Evolutionary conservation across 208 protist genomes (phyloP).

Genomic region (Crithidia brevicula): DNA sequence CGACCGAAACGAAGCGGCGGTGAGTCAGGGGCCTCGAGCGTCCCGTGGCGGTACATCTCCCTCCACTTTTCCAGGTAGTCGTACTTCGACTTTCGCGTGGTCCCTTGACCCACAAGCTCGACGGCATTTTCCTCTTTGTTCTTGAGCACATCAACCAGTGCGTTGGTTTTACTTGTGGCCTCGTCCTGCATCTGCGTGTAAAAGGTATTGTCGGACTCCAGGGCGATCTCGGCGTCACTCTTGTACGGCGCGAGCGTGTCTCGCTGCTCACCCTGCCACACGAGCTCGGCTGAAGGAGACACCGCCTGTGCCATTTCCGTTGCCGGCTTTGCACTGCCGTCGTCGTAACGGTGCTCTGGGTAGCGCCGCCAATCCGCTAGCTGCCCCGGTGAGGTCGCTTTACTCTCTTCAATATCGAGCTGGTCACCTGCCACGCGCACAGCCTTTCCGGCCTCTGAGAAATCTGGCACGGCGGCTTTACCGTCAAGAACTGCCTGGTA

Average conservation of each 20-base stretch:
- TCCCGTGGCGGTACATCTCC: slow-evolving; percentile 93
- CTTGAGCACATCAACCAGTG: slow-evolving; percentile 59
- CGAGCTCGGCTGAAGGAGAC: slow-evolving; percentile 68
- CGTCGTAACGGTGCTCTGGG: slow-evolving; percentile 77
- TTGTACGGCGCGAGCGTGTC: slow-evolving; percentile 85
- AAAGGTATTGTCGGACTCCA: slow-evolving; percentile 88
- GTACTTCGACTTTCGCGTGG: slow-evolving; percentile 82
- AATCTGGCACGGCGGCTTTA: slow-evolving; percentile 39
- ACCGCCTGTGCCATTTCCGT: slow-evolving; percentile 70
- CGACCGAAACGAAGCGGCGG: slow-evolving; percentile 77
- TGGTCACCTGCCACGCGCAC: slow-evolving; percentile 72
- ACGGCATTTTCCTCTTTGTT: slow-evolving; percentile 61
- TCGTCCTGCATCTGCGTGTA: slow-evolving; percentile 66
- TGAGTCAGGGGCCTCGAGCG: slow-evolving; percentile 80
- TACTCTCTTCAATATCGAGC: slow-evolving; percentile 85
- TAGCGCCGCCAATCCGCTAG: slow-evolving; percentile 73
- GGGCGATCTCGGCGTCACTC: slow-evolving; percentile 82
- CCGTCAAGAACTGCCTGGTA: slow-evolving; percentile 68
- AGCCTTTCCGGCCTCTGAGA: slow-evolving; percentile 65
- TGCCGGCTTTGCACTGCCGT: slow-evolving; percentile 56
- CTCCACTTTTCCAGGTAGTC: slow-evolving; percentile 91
- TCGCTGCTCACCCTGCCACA: slow-evolving; percentile 77
- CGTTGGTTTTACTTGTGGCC: slow-evolving; percentile 44
- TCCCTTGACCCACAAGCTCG: slow-evolving; percentile 52
- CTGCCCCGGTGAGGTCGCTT: slow-evolving; percentile 61